phyloP scores from a whole-genome alignment of 495 filamentous ascomycete genomes.

The Physcia stellaris region DNA sequence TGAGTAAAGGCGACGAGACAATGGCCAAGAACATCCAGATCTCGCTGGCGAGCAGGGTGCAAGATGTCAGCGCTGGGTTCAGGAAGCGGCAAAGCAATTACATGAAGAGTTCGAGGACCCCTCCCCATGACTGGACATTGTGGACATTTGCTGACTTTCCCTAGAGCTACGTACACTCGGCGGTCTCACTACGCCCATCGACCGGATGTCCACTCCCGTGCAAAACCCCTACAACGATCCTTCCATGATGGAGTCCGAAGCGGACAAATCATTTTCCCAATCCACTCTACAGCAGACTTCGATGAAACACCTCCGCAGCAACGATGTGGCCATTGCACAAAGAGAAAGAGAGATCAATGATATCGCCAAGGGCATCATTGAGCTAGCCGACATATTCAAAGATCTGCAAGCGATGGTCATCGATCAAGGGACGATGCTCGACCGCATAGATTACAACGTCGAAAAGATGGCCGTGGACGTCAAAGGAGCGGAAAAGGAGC shows the following conservation, averaged over 20 bases:
- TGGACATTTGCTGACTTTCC: constrained; percentile 1
- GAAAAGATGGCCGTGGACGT: constrained; percentile 83
- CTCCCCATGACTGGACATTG: neutral
- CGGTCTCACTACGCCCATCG: constrained; percentile 46
- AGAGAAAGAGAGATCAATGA: constrained; percentile 96
- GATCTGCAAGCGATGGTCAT: constrained; percentile 95
- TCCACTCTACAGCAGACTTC: constrained; percentile 58
- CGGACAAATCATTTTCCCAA: constrained; percentile 85
- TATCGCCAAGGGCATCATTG: constrained; percentile 95
- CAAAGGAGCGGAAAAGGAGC: constrained; percentile 81
- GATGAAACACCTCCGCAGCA: constrained; percentile 54
- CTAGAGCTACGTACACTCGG: constrained; percentile 74
- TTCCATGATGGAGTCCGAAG: constrained; percentile 76
- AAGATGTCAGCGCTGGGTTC: constrained; percentile 85
- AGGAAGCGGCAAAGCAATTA: constrained; percentile 95
- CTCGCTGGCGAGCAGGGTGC: constrained; percentile 70
- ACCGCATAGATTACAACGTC: constrained; percentile 96
- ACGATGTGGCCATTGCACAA: constrained; percentile 77
- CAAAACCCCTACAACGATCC: constrained; percentile 58
- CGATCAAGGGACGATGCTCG: constrained; percentile 94
- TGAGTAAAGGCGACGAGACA: constrained; percentile 70
- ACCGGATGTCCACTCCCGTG: constrained; percentile 49
- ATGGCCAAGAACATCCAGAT: constrained; percentile 97
- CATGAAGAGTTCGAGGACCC: constrained; percentile 64
- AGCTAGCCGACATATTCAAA: constrained; percentile 89